These are phyloP conservation scores for Phanerochaete carnosa DNA, from an alignment of 768 basidiomycete genomes.

Conservation along the genomic window DNA sequence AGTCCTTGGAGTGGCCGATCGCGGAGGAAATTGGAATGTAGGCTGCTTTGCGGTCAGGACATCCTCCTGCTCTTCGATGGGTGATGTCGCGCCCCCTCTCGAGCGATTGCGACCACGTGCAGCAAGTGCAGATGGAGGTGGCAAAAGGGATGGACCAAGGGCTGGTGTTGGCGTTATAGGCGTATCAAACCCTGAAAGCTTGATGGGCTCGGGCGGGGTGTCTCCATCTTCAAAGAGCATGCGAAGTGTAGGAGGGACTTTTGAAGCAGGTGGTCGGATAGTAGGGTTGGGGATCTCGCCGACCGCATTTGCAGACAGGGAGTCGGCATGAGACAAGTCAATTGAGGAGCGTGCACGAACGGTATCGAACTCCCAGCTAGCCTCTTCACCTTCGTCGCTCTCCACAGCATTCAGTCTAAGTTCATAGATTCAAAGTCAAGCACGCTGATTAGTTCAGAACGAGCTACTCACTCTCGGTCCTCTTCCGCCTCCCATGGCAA, in stretches of 20 bases:
- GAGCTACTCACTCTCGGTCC: constrained; percentile 29
- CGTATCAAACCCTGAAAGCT: constrained; percentile 34
- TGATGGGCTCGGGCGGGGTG: constrained; percentile 37
- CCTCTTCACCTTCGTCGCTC: constrained; percentile 23
- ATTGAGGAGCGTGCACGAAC: constrained; percentile 41
- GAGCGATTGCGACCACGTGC: constrained; percentile 29
- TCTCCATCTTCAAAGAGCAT: constrained; percentile 68
- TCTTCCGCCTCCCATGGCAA: constrained; percentile 73
- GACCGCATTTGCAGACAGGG: constrained; percentile 14
- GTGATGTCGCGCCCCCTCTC: constrained; percentile 25
- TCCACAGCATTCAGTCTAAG: background rate
- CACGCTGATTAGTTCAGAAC: background rate
- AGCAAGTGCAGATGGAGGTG: constrained; percentile 33
- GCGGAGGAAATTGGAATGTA: constrained; percentile 52
- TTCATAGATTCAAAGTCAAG: background rate
- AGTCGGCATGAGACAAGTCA: constrained; percentile 4
- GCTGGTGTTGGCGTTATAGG: constrained; percentile 5
- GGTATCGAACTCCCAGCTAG: constrained; percentile 77
- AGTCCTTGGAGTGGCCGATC: constrained; percentile 28
- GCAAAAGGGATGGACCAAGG: constrained; percentile 19
- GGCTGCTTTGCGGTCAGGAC: constrained; percentile 41
- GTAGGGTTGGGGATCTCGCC: constrained; percentile 38
- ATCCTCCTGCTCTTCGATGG: constrained; percentile 37
- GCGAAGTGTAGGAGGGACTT: constrained; percentile 75
- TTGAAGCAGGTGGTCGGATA: constrained; percentile 45